Percentiles rank a stretch among this genome's conserved stretches.
phyloP scores from a whole-genome alignment of 306 rosid genomes.

The Albizia julibrissin region DNA sequence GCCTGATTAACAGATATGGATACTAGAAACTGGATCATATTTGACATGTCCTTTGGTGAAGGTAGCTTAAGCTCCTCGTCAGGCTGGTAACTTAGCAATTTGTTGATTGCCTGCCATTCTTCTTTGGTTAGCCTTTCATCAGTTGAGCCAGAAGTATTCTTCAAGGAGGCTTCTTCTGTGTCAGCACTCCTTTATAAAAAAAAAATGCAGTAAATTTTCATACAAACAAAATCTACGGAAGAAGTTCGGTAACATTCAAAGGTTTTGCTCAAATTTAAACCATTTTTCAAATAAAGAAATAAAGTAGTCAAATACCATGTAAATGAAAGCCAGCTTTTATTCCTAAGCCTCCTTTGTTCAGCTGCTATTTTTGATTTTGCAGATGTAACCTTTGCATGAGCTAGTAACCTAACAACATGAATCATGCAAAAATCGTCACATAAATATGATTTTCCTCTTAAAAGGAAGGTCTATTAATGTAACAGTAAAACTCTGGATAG shows the following conservation, averaged over 20 bases:
- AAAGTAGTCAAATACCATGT: conserved; percentile 52
- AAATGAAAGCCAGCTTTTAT: conserved; percentile 88
- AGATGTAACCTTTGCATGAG: conserved; percentile 93
- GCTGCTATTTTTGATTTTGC: conserved; percentile 94
- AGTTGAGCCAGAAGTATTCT: background rate
- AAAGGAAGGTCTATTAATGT: too few relatives aligned
- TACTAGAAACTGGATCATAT: conserved; percentile 70
- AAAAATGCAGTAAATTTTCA: too few relatives aligned
- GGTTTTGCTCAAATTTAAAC: too few relatives aligned
- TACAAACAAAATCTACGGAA: too few relatives aligned
- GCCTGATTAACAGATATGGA: conserved; percentile 80
- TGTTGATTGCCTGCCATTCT: conserved; percentile 94
- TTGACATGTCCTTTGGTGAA: conserved; percentile 64
- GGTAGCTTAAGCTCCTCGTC: conserved; percentile 51
- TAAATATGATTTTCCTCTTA: background rate
- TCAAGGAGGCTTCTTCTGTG: conserved; percentile 49
- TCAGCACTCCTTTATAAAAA: conserved; percentile 51
- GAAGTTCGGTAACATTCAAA: too few relatives aligned
- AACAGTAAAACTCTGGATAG: too few relatives aligned
- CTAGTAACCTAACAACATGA: conserved; percentile 70
- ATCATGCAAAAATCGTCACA: conserved; percentile 25
- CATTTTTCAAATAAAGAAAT: too few relatives aligned
- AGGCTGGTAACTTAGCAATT: conserved; percentile 80
- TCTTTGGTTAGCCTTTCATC: conserved; percentile 82
- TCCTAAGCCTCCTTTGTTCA: conserved; percentile 65